These are phyloP conservation scores for Dentipellis sp. DNA, from an alignment of 768 basidiomycete genomes.

Conservation along the genomic window DNA sequence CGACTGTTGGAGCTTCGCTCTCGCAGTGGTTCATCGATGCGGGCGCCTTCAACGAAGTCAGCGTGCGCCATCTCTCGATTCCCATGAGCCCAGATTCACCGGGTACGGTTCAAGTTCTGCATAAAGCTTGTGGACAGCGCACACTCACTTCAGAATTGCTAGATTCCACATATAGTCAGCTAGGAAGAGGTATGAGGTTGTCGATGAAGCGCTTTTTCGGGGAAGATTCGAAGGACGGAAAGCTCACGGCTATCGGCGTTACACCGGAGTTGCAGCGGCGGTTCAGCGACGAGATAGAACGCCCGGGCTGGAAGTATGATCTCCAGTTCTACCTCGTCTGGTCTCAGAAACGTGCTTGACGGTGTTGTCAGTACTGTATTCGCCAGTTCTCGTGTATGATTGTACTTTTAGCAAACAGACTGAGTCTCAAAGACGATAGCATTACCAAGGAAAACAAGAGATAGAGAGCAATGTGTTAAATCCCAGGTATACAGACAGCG, in stretches of 20 bases:
- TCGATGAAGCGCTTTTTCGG: not conserved
- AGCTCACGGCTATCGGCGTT: not conserved
- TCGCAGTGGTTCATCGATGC: too few species aligned
- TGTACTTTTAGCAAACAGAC: too few species aligned
- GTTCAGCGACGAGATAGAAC: not conserved
- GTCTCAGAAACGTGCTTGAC: conserved; percentile 3
- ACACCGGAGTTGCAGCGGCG: conserved; percentile 4
- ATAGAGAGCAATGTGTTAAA: too few species aligned
- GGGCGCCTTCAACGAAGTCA: conserved; percentile 3
- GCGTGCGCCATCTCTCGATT: conserved; percentile 1
- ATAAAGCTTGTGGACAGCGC: too few species aligned
- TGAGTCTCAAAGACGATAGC: not conserved
- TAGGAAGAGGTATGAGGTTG: not conserved
- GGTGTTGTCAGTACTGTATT: not conserved
- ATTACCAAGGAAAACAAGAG: too few species aligned
- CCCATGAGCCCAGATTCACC: not conserved
- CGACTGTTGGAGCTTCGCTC: too few species aligned
- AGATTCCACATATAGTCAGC: too few species aligned
- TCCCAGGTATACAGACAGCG: not conserved
- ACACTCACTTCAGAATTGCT: too few species aligned
- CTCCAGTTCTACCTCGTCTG: not conserved
- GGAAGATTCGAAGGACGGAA: not conserved
- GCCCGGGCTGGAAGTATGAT: not conserved
- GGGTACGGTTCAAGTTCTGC: too few species aligned
- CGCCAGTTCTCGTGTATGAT: not conserved